Conservation (phyloP, 108 stramenopile genomes). For the Nannochloropsis salina region DNA sequence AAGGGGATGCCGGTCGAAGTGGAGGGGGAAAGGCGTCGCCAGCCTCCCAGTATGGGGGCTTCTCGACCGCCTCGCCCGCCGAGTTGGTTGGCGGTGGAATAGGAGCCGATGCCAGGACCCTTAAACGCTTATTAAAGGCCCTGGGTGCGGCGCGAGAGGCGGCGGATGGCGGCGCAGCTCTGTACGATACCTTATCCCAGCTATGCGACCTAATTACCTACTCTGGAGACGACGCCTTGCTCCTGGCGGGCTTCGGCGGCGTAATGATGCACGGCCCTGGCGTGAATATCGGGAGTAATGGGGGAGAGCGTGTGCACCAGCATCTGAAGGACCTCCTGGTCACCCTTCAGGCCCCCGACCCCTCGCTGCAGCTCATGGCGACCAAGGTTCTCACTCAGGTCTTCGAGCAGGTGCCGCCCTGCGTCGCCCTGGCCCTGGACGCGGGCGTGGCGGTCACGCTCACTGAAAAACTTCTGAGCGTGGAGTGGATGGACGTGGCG, state of each 20-base stretch:
- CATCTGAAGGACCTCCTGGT: neutral
- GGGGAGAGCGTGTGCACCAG: neutral
- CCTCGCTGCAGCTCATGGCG: neutral
- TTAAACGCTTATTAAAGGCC: neutral
- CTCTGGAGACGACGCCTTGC: neutral
- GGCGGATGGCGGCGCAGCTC: neutral
- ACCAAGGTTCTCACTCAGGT: neutral
- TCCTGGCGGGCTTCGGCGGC: neutral
- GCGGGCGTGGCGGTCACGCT: neutral
- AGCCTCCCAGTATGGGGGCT: neutral
- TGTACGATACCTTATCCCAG: conserved; percentile 16
- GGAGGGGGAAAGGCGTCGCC: neutral
- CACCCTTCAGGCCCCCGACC: neutral
- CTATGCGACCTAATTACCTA: neutral
- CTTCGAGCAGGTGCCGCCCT: conserved; percentile 7
- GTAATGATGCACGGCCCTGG: neutral
- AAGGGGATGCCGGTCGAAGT: too few relatives aligned
- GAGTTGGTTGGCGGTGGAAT: neutral
- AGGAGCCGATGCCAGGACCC: neutral
- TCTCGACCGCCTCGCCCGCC: neutral
- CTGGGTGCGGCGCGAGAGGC: neutral
- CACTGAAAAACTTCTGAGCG: neutral
- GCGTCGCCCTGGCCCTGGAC: neutral
- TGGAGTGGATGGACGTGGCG: conserved; percentile 8
- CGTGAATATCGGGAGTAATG: neutral